Evolutionary conservation across 306 rosid genomes (phyloP), one percentile per base, ranked within the genome.

Genomic region (Prosopis cineraria): DNA sequence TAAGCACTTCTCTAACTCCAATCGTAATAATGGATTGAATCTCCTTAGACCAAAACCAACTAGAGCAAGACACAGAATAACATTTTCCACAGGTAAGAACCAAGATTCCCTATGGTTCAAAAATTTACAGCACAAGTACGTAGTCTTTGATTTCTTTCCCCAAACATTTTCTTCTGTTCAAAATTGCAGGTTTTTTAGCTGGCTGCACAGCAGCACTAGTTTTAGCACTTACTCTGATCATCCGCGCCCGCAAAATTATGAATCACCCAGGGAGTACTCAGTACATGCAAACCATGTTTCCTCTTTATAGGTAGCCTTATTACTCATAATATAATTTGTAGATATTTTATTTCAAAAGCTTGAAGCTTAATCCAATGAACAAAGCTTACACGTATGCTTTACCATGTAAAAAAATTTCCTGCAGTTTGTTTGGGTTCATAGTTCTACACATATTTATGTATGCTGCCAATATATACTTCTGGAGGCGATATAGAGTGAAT

Each of bases 241-340:
- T 79, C 7, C 93, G 68, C 39, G 70, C 85, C 1, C 87, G 80
- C 0, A 78, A 85, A 20, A 55, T 91, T 77, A 14, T 84, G 74
- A 59, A 79, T 20, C 27, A 65, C 48, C 10, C 33, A 27, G 89
- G 84, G 30, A 53, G 74, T 27, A 40, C 63, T 0, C 55, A 76
- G 75, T 92, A 92, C 78, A 90, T 92, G 95, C 85, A 90, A 12
- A 87, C 76, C 80, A 68, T 92, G 90, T 90, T 90, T 75, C 97
- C 97, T 16, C 88, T 92, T 17, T 86, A 92, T 74, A 92, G 93
- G 97, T 87, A 76, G 50, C 69, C 41, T 25, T 30, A 53, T 45
- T 19, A 36, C 4, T n/a, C 45, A 65, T 36, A 36, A 11, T 14
- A 63, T 7, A 19, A 37, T 37, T 13, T 37, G 10, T 17, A 1